Evolutionary conservation across 495 filamentous ascomycete genomes (phyloP).

Genomic region (Ramalina peruviana): DNA sequence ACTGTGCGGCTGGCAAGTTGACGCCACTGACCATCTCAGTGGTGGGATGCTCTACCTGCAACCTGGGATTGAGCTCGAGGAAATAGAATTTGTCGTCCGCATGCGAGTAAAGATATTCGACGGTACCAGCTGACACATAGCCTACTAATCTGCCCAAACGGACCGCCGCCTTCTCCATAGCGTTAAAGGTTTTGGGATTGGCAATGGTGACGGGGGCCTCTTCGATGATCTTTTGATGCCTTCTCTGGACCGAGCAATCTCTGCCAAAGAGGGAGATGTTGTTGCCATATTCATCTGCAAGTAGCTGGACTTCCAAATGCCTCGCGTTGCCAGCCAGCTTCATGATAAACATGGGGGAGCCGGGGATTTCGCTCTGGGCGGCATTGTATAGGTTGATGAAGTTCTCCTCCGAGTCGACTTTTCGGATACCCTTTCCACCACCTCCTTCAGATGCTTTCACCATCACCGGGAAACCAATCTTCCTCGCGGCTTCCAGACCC

Average conservation of each 20-base stretch:
- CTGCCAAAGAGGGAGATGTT: slow-evolving; percentile 97
- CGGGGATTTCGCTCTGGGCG: slow-evolving; percentile 94
- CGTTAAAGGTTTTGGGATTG: slow-evolving; percentile 71
- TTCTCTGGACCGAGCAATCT: slow-evolving; percentile 96
- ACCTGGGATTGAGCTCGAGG: slow-evolving; percentile 91
- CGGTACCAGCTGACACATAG: slow-evolving; percentile 96
- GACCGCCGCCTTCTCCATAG: slow-evolving; percentile 95
- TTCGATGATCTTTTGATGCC: slow-evolving; percentile 99
- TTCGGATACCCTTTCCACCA: slow-evolving; percentile 98
- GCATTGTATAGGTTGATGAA: slow-evolving; percentile 83
- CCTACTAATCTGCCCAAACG: slow-evolving; percentile 86
- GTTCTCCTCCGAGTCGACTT: slow-evolving; percentile 73
- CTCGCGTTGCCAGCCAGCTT: slow-evolving; percentile 93
- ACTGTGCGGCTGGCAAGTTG: slow-evolving; percentile 90
- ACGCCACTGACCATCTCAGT: slow-evolving; percentile 99
- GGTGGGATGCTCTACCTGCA: slow-evolving; percentile 98
- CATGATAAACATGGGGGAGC: slow-evolving; percentile 99
- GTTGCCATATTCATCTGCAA: slow-evolving; percentile 98
- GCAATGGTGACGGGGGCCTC: slow-evolving; percentile 96
- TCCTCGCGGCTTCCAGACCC: slow-evolving; percentile 68
- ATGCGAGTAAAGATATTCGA: slow-evolving; percentile 98
- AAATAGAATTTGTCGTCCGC: slow-evolving; percentile 99
- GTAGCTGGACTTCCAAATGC: slow-evolving; percentile 92
- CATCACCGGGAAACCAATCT: slow-evolving; percentile 98
- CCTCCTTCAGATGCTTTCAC: slow-evolving; percentile 99